Conservation (phyloP, 805 yeast species). For the Phaffomyces opuntiae region DNA sequence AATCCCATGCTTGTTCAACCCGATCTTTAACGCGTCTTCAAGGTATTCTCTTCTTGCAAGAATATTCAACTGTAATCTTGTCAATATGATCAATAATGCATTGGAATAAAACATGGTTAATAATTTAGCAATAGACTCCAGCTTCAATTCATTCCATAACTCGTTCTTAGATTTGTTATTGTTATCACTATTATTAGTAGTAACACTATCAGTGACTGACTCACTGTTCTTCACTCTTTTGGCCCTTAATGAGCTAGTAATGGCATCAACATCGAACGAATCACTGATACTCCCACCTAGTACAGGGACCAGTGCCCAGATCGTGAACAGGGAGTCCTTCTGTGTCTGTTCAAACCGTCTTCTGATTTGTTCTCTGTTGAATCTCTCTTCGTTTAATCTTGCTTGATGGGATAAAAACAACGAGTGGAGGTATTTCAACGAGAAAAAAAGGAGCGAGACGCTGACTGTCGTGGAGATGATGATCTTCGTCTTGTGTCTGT, state of each 20-base stretch:
- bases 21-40: conserved; percentile 67
- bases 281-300: conserved; percentile 57
- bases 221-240: conserved; percentile 36
- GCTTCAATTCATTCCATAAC: conserved; percentile 79
- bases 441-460: conserved; percentile 37
- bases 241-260: conserved; percentile 61
- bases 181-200: background rate
- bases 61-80: conserved; percentile 81
- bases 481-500: conserved; percentile 39
- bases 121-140: conserved; percentile 65
- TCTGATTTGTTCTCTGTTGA: conserved; percentile 62
- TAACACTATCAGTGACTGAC: background rate
- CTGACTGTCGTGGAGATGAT: conserved; percentile 8
- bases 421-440: conserved; percentile 34
- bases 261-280: conserved; percentile 61
- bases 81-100: conserved; percentile 64
- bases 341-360: conserved; percentile 88
- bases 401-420: conserved; percentile 45
- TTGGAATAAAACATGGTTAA: conserved; percentile 64
- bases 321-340: conserved; percentile 79
- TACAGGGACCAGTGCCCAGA: conserved; percentile 76
- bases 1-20: conserved; percentile 38
- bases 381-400: conserved; percentile 47
- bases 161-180: conserved; percentile 45
- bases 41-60: conserved; percentile 82